Conservation (phyloP, 1,284 basidiomycete genomes). For the Fomitopsis betulina region DNA sequence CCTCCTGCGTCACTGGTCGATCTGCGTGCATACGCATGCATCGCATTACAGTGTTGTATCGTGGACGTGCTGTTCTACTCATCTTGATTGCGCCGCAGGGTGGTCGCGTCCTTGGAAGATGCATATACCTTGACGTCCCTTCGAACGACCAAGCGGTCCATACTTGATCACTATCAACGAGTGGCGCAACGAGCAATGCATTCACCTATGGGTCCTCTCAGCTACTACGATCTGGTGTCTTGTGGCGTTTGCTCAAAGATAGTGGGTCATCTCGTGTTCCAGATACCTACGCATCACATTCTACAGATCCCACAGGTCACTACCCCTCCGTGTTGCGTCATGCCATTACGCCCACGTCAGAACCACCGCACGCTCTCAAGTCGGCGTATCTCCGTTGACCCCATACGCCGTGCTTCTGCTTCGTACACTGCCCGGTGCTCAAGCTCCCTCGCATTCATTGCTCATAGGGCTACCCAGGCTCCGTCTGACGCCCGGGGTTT, state of each 20-base stretch:
- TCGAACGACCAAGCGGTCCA: not conserved
- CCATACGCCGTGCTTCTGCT: not conserved
- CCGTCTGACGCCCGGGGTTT: not conserved
- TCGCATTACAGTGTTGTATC: not conserved
- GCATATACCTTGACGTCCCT: not conserved
- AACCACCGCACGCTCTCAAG: not conserved
- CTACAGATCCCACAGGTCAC: too few species aligned
- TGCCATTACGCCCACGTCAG: not conserved
- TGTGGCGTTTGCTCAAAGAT: too few species aligned
- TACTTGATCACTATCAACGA: not conserved
- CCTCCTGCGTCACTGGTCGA: not conserved
- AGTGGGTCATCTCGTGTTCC: too few species aligned
- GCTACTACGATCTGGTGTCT: too few species aligned
- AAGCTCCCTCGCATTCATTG: not conserved
- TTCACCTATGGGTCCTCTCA: too few species aligned
- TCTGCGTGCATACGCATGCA: not conserved
- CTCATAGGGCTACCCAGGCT: not conserved
- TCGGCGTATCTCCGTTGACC: not conserved
- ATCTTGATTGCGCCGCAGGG: not conserved
- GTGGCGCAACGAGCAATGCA: too few species aligned
- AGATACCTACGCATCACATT: too few species aligned
- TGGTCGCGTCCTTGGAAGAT: not conserved
- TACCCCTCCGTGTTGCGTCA: too few species aligned
- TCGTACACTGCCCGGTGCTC: not conserved
- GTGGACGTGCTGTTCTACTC: not conserved